These are phyloP conservation scores for Tuber brumale DNA, from an alignment of 495 filamentous ascomycete genomes.

Conservation along the genomic window DNA sequence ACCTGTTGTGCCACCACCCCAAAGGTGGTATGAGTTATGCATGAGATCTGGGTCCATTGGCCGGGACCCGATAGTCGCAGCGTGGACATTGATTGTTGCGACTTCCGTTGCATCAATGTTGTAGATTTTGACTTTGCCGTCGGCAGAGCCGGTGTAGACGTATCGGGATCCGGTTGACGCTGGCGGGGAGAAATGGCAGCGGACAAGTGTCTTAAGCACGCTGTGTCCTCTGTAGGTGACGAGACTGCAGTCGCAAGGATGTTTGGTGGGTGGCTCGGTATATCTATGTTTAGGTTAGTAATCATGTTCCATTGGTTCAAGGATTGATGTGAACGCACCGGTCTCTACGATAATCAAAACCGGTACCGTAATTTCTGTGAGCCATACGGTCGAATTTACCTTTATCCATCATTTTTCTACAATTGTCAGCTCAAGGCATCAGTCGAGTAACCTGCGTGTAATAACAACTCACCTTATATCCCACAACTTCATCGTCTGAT, in stretches of 20 bases:
- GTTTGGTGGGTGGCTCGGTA: constrained; percentile 55
- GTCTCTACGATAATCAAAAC: constrained; percentile 81
- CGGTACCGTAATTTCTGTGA: constrained; percentile 54
- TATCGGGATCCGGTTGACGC: constrained; percentile 84
- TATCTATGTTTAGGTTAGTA: constrained; percentile 47
- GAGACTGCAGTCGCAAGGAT: constrained; percentile 82
- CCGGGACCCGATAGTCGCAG: constrained; percentile 50
- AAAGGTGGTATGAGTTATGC: constrained; percentile 20
- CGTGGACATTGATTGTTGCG: constrained; percentile 66
- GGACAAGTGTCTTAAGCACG: constrained; percentile 80
- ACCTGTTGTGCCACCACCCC: constrained; percentile 43
- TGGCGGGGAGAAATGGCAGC: constrained; percentile 92
- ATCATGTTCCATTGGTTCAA: not conserved
- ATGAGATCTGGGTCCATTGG: constrained; percentile 8
- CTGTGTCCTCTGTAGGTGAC: constrained; percentile 89
- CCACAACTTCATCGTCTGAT: constrained; percentile 97
- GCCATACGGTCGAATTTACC: constrained; percentile 65
- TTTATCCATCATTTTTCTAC: constrained; percentile 44
- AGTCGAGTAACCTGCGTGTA: not conserved
- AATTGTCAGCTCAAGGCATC: constrained; percentile 8
- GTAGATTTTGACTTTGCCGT: constrained; percentile 84
- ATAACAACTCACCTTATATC: constrained; percentile 59
- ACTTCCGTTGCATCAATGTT: constrained; percentile 91
- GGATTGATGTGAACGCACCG: constrained; percentile 47
- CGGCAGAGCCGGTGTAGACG: constrained; percentile 81